phyloP scores from a whole-genome alignment of 768 basidiomycete species.

The Crepidotus variabilis region DNA sequence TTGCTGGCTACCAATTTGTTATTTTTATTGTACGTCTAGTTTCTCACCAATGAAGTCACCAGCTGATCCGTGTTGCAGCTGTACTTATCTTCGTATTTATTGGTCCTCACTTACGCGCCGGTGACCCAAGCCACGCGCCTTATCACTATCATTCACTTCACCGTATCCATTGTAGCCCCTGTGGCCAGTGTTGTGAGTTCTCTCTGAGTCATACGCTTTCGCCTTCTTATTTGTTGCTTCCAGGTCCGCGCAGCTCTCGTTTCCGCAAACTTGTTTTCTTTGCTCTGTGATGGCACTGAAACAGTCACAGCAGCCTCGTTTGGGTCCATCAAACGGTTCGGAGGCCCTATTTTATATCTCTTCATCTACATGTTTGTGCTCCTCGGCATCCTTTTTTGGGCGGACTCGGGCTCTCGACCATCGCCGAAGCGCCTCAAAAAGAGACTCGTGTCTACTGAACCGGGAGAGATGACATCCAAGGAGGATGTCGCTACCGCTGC shows the following conservation, averaged over 20 bases:
- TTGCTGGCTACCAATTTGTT: constrained; percentile 71
- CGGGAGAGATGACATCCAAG: constrained; percentile 17
- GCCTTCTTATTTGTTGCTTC: constrained; percentile 1
- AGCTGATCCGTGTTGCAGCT: constrained; percentile 31
- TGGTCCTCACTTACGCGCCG: constrained; percentile 71
- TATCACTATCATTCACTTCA: constrained; percentile 68
- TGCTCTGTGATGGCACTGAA: constrained; percentile 59
- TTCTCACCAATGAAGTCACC: background rate
- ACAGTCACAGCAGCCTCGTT: constrained; percentile 43
- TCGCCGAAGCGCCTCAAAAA: constrained; percentile 32
- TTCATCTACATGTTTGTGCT: constrained; percentile 56
- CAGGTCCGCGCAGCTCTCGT: constrained; percentile 68
- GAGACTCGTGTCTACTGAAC: constrained; percentile 4
- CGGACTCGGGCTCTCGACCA: constrained; percentile 62
- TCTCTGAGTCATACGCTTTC: background rate
- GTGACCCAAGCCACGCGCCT: constrained; percentile 47
- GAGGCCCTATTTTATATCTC: constrained; percentile 75
- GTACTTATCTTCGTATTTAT: constrained; percentile 64
- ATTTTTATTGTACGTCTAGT: constrained; percentile 58
- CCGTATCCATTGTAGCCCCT: constrained; percentile 63
- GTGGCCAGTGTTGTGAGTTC: constrained; percentile 62
- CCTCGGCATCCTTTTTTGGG: constrained; percentile 63
- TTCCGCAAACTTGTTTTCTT: constrained; percentile 74
- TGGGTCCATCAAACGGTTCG: constrained; percentile 55
- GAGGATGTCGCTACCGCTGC: constrained; percentile 58